Percentiles rank a stretch among this genome's conserved stretches.
phyloP scores from a whole-genome alignment of 768 basidiomycete species.

The Crucibulum laeve region DNA sequence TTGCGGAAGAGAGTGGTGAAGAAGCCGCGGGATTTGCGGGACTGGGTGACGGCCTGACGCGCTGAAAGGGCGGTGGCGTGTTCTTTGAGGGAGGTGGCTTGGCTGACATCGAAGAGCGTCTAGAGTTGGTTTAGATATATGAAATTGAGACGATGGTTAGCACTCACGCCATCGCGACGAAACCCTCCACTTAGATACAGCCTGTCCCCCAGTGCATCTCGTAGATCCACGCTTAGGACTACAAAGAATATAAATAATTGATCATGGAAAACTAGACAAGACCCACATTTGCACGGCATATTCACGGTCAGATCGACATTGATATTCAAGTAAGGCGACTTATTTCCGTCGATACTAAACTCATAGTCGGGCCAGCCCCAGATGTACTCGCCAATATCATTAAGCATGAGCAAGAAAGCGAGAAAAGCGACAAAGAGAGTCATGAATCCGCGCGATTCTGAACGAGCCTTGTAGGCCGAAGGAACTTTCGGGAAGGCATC shows the following conservation, averaged over 20 bases:
- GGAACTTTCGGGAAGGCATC: constrained; percentile 89
- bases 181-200: constrained; percentile 77
- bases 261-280: not conserved
- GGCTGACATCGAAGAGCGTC: constrained; percentile 78
- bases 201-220: constrained; percentile 93
- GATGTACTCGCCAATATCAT: constrained; percentile 86
- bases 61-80: constrained; percentile 67
- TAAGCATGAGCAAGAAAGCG: constrained; percentile 72
- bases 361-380: constrained; percentile 92
- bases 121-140: constrained; percentile 16
- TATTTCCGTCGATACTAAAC: constrained; percentile 77
- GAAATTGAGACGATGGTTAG: not conserved
- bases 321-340: constrained; percentile 63
- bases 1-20: constrained; percentile 53
- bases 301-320: constrained; percentile 93
- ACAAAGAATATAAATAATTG: not conserved
- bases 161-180: constrained; percentile 76
- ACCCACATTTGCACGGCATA: constrained; percentile 90
- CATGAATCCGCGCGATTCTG: constrained; percentile 77
- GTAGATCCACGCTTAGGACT: constrained; percentile 86
- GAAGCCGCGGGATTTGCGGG: constrained; percentile 69
- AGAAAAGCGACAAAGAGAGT: constrained; percentile 67
- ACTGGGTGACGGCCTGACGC: constrained; percentile 65
- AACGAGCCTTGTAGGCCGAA: constrained; percentile 74
- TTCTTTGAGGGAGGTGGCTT: constrained; percentile 69